These are phyloP conservation scores for Linnemannia hyalina DNA, from an alignment of 192 early-diverging fungal genomes.

Conservation along the genomic window DNA sequence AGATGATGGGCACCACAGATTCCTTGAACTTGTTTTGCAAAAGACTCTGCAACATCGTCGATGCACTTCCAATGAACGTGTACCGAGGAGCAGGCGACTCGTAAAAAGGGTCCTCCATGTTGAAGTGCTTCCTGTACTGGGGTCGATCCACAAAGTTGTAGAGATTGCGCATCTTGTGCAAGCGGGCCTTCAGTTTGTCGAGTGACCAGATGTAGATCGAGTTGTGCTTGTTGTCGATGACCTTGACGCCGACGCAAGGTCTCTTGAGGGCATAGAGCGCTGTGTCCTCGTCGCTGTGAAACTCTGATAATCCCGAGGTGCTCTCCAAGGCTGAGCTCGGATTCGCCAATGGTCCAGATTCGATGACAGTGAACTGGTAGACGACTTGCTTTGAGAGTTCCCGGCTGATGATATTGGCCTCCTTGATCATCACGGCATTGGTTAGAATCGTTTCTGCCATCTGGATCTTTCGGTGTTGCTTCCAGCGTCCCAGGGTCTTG, in stretches of 20 bases:
- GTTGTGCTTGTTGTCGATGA: conserved; percentile 67
- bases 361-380: conserved; percentile 87
- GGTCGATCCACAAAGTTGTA: conserved; percentile 73
- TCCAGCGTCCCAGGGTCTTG: conserved; percentile 59
- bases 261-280: conserved; percentile 58
- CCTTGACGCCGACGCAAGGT: conserved; percentile 67
- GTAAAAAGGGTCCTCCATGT: conserved; percentile 74
- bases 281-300: conserved; percentile 64
- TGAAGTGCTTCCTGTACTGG: conserved; percentile 69
- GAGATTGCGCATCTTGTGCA: conserved; percentile 82
- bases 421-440: conserved; percentile 83
- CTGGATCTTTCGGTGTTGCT: conserved; percentile 66
- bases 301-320: conserved; percentile 65
- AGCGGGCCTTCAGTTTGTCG: conserved; percentile 66
- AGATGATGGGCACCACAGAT: conserved; percentile 57
- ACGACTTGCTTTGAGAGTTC: conserved; percentile 87
- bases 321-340: conserved; percentile 63
- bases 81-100: conserved; percentile 66
- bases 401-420: conserved; percentile 90
- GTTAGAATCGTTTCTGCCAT: conserved; percentile 79
- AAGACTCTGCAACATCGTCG: conserved; percentile 57
- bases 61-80: conserved; percentile 66
- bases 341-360: conserved; percentile 68
- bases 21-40: conserved; percentile 58
- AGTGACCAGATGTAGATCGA: conserved; percentile 77